Base-by-base conservation (phyloP, 768 basidiomycete species). In the Chlorophyllum brunneum region DNA sequence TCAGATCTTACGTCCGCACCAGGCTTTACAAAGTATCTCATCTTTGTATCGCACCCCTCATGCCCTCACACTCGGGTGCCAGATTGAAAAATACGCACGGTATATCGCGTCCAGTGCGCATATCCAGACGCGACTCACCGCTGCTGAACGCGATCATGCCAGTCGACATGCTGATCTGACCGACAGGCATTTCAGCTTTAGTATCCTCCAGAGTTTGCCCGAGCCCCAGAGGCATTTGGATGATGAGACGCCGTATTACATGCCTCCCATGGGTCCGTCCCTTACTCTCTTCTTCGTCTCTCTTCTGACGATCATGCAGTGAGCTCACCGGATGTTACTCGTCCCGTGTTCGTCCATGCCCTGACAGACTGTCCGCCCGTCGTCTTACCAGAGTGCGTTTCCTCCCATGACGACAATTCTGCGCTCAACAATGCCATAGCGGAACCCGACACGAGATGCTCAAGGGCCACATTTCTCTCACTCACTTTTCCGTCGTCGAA, bases 31-130 rank as follows among this genome's bases (percentile, higher is more conserved):
- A 98, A 80, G 94, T 88, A 56, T 38, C 72, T 61, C 30, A 27
- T 22, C 33, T 16, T 15, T 36, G 36, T 16, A 7, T 34, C 1
- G 15, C 4, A 22, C 13, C 18, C 7, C 15, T n/a, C 0, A 37
- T 18, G 30, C 37, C 22, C 22, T 41, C 11, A 4, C 8, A 13
- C 26, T 20, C 15, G n/a, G n/a, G 15, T 4, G 41, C 7, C 48
- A 95, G 94, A 88, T 95, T 41, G 95, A 97, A 68, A 86, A 83
- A 63, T 93, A 82, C 62, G 87, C 93, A 26, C 83, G 90, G 15
- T 83, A 83, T 56, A 88, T 98, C 40, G 81, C 79, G 20, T 73
- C 78, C 6, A 85, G 83, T 23, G 83, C 82, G 0, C 82, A 83
- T 7, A 67, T 88, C 2, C 92, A 95, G 60, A 80, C 76, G n/a